Base-by-base conservation (phyloP, 495 filamentous ascomycete species). In the Amorphotheca resinae region DNA sequence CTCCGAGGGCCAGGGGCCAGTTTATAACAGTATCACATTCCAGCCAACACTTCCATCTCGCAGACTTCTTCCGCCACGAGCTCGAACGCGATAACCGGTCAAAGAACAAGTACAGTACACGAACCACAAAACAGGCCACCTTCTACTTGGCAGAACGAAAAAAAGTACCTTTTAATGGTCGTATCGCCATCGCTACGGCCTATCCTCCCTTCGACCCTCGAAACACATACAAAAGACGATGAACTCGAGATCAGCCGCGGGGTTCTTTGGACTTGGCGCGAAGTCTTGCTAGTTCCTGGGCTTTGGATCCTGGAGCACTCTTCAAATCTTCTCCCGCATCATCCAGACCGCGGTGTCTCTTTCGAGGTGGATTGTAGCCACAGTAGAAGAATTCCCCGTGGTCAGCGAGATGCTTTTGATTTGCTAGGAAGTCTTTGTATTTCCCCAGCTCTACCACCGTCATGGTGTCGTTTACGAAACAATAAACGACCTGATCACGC, bases 401-500 rank as follows among this genome's bases (percentile, higher is more conserved):
- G 30, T 51, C 34, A 25, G 49, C 44, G 34, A 51, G 49, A 47
- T 51, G 38, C 32, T 41, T 51, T 48, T 32, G 44, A 47, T 47
- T 51, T 47, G 34, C 44, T 47, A 47, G 21, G 22, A 51, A 47
- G 26, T 47, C 30, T 51, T 51, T 43, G 14, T 44, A 51, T 31
- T 47, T 51, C 36, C n/a, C 44, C 3, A 47, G 44, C 39, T 51
- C 44, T 51, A 51, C 38, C 25, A 48, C 38, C 22, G 44, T 51
- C 33, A 51, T 43, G 17, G 20, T 48, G 8, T 36, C 38, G 38
- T 48, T 47, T 51, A 51, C 44, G 31, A 51, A 51, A 51, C 49
- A 47, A 44, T 47, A 47, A 42, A 51, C 38, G 23, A 51, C 48
- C 42, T 51, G 31, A 46, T 51, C 37, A 46, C 37, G 43, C 38